phyloP scores from a whole-genome alignment of 345 rosid genomes.

The Trapa bicornis region DNA sequence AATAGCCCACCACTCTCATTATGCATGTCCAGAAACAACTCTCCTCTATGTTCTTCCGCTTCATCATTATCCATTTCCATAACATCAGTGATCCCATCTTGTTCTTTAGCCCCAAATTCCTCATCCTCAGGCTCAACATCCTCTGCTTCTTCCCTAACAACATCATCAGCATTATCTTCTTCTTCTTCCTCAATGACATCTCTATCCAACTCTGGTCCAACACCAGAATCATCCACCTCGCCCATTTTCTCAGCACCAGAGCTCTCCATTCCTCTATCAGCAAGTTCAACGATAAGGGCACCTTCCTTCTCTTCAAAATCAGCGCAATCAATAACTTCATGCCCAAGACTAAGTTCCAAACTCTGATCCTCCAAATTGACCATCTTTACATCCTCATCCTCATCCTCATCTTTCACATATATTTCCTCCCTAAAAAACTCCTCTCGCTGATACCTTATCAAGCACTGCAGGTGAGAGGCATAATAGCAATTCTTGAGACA shows the following conservation, averaged over 20 bases:
- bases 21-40: slow-evolving; percentile 32
- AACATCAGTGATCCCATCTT: slow-evolving; percentile 13
- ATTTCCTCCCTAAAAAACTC: slow-evolving; percentile 30
- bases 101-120: background rate
- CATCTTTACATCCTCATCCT: slow-evolving; percentile 19
- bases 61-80: slow-evolving; percentile 38
- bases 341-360: slow-evolving; percentile 54
- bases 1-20: slow-evolving; percentile 23
- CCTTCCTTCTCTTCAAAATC: slow-evolving; percentile 10
- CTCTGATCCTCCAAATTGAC: slow-evolving; percentile 42
- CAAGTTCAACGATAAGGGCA: background rate
- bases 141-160: background rate
- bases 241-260: slow-evolving; percentile 6
- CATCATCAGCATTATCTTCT: slow-evolving; percentile 3
- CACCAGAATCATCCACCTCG: slow-evolving; percentile 6
- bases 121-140: background rate
- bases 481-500: slow-evolving; percentile 53
- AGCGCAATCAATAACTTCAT: slow-evolving; percentile 10
- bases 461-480: slow-evolving; percentile 73
- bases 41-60: slow-evolving; percentile 20
- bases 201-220: slow-evolving; percentile 4
- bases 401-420: slow-evolving; percentile 17
- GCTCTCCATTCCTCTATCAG: background rate
- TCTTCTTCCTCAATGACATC: slow-evolving; percentile 1
- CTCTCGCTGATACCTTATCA: slow-evolving; percentile 46